Percentiles rank a stretch among this genome's conserved stretches.
Conservation (phyloP, 2,329 filamentous ascomycete species). For the Plectosphaerella sp. region DNA sequence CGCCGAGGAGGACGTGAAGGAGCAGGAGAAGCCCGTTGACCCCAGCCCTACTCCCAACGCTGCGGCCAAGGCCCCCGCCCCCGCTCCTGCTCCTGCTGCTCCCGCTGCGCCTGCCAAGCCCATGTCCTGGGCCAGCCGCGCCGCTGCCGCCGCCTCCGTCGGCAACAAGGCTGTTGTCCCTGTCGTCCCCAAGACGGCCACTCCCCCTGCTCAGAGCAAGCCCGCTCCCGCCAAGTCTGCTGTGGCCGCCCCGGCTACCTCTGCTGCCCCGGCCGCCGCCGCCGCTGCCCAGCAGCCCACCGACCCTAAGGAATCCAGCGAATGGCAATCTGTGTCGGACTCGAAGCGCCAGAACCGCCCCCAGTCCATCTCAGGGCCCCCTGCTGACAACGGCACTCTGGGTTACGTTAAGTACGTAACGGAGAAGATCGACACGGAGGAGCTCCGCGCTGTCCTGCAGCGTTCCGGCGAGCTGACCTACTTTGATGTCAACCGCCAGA, state of each 20-base stretch:
- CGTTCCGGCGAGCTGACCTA: slow-evolving; percentile 68
- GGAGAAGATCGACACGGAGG: slow-evolving; percentile 74
- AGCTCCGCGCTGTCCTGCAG: slow-evolving; percentile 66
- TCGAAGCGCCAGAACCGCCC: slow-evolving; percentile 78
- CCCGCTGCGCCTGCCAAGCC: slow-evolving; percentile 54
- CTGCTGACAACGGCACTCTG: slow-evolving; percentile 67
- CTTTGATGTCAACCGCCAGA: slow-evolving; percentile 75
- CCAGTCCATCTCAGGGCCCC: slow-evolving; percentile 56
- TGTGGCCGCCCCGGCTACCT: slow-evolving; percentile 36
- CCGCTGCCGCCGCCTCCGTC: slow-evolving; percentile 51
- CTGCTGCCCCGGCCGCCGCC: slow-evolving; percentile 35
- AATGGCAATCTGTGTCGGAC: slow-evolving; percentile 88
- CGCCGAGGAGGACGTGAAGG: slow-evolving; percentile 50
- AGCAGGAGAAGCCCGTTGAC: slow-evolving; percentile 64
- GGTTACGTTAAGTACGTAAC: slow-evolving; percentile 96
- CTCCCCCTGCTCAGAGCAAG: slow-evolving; percentile 46
- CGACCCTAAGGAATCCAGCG: slow-evolving; percentile 47
- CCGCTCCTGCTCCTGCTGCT: slow-evolving; percentile 32
- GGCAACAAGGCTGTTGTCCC: slow-evolving; percentile 48
- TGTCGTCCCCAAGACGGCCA: slow-evolving; percentile 49
- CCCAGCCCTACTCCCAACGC: slow-evolving; percentile 51
- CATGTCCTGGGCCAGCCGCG: slow-evolving; percentile 71
- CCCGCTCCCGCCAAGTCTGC: slow-evolving; percentile 40
- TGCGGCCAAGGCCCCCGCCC: slow-evolving; percentile 29
- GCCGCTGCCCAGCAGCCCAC: slow-evolving; percentile 24